phyloP scores from a whole-genome alignment of 2,329 filamentous ascomycete genomes.

The Curvularia eragrostidis region DNA sequence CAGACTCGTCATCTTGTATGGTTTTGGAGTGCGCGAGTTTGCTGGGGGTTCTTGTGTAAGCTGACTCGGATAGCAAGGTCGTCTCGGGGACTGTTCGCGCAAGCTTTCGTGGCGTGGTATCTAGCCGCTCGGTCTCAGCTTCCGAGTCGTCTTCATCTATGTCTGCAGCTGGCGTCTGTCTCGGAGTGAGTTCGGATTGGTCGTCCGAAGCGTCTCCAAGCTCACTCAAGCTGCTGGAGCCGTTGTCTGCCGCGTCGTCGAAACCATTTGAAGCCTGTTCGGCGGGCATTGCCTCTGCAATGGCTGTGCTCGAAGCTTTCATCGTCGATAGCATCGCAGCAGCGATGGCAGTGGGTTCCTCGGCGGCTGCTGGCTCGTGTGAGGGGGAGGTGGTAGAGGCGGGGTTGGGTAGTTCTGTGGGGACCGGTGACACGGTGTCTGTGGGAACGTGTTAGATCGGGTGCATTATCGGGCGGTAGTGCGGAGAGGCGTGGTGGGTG shows the following conservation, averaged over 20 bases:
- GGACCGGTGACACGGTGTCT: slow-evolving; percentile 28
- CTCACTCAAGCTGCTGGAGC: slow-evolving; percentile 92
- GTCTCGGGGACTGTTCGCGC: slow-evolving; percentile 47
- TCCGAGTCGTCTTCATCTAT: slow-evolving; percentile 73
- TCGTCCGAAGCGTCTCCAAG: slow-evolving; percentile 80
- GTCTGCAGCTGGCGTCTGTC: slow-evolving; percentile 30
- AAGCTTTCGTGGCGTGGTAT: slow-evolving; percentile 78
- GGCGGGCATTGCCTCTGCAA: slow-evolving; percentile 22
- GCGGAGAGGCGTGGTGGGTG: slow-evolving; percentile 8
- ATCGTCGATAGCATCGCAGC: slow-evolving; percentile 37
- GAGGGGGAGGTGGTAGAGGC: slow-evolving; percentile 57
- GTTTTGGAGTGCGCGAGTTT: slow-evolving; percentile 46
- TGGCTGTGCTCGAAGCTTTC: slow-evolving; percentile 28
- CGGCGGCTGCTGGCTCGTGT: slow-evolving; percentile 20
- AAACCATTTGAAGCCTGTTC: slow-evolving; percentile 25
- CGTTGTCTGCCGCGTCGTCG: slow-evolving; percentile 61
- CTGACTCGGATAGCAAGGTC: slow-evolving; percentile 42
- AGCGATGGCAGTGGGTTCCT: slow-evolving; percentile 21
- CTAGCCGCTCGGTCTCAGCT: slow-evolving; percentile 92
- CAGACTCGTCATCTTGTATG: slow-evolving; percentile 40
- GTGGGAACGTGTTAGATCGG: slow-evolving; percentile 9
- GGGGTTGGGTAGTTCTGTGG: slow-evolving; percentile 24
- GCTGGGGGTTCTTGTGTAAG: slow-evolving; percentile 47
- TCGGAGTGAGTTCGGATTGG: slow-evolving; percentile 45
- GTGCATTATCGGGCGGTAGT: neutral